Conservation (phyloP, 2,329 filamentous ascomycete species). For the Allantophomopsis cytisporea region DNA sequence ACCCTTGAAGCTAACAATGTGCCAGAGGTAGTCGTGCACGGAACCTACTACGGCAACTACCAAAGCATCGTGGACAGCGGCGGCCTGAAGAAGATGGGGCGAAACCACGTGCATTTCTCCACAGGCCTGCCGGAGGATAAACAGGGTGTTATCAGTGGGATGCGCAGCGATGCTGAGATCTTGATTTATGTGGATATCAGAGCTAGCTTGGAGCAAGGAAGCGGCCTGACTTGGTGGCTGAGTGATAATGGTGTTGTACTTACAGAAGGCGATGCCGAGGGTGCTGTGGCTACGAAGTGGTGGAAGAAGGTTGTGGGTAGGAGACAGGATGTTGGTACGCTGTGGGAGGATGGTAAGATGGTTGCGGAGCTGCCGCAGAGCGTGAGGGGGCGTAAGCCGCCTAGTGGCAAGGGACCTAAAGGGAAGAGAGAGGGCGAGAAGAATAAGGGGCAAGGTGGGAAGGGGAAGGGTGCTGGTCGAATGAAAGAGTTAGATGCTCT, state of each 20-base stretch:
- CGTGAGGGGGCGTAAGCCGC: conserved; percentile 35
- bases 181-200: conserved; percentile 65
- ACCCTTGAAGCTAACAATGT: conserved; percentile 42
- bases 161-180: conserved; percentile 65
- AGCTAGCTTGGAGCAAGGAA: conserved; percentile 44
- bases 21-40: conserved; percentile 64
- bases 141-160: conserved; percentile 55
- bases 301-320: conserved; percentile 60
- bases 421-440: conserved; percentile 10
- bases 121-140: conserved; percentile 45
- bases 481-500: conserved; percentile 1
- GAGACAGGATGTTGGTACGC: conserved; percentile 41
- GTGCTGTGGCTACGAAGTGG: conserved; percentile 49
- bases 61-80: conserved; percentile 58
- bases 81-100: conserved; percentile 65
- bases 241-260: conserved; percentile 70
- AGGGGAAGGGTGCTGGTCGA: neutral
- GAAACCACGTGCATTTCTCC: conserved; percentile 87
- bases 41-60: conserved; percentile 79
- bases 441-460: neutral
- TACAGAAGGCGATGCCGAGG: conserved; percentile 44
- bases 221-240: conserved; percentile 57
- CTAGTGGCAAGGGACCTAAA: conserved; percentile 23
- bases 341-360: conserved; percentile 60
- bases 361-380: conserved; percentile 51